These are phyloP conservation scores for Alternaria viburni DNA, from an alignment of 2,329 filamentous ascomycete genomes.

Conservation along the genomic window DNA sequence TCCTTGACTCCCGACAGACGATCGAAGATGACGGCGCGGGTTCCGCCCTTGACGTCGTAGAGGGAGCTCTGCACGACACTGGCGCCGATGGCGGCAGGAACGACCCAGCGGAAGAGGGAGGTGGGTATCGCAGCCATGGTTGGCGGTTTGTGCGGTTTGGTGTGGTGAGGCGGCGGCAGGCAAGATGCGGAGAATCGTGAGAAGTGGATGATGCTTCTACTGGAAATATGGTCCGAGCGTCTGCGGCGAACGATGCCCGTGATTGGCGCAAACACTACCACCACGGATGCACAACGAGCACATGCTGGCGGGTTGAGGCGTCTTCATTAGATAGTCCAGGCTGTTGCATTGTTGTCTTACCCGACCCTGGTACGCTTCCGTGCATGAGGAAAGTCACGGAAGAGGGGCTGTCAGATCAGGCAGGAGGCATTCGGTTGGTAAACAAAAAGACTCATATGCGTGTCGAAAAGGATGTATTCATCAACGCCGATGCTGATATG, in stretches of 20 bases:
- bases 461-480: constrained; percentile 5
- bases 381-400: not conserved
- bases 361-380: too few species aligned
- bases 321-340: not conserved
- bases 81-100: constrained; percentile 74
- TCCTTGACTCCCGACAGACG: constrained; percentile 91
- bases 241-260: constrained; percentile 16
- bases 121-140: constrained; percentile 43
- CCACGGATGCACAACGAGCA: not conserved
- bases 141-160: constrained; percentile 31
- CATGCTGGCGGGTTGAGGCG: not conserved
- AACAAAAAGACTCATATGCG: not conserved
- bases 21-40: constrained; percentile 97
- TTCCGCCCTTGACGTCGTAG: constrained; percentile 96
- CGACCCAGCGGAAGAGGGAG: constrained; percentile 60
- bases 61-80: constrained; percentile 77
- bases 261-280: constrained; percentile 19
- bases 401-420: not conserved
- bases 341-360: not conserved
- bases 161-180: constrained; percentile 24
- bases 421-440: not conserved
- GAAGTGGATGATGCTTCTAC: constrained; percentile 16
- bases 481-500: constrained; percentile 2
- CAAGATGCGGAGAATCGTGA: constrained; percentile 21
- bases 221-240: constrained; percentile 13